Percentiles rank a stretch among this genome's conserved stretches.
Evolutionary conservation across 371 early-diverging fungal genomes (phyloP).

Genomic region (Rhizopus arrhizus): DNA sequence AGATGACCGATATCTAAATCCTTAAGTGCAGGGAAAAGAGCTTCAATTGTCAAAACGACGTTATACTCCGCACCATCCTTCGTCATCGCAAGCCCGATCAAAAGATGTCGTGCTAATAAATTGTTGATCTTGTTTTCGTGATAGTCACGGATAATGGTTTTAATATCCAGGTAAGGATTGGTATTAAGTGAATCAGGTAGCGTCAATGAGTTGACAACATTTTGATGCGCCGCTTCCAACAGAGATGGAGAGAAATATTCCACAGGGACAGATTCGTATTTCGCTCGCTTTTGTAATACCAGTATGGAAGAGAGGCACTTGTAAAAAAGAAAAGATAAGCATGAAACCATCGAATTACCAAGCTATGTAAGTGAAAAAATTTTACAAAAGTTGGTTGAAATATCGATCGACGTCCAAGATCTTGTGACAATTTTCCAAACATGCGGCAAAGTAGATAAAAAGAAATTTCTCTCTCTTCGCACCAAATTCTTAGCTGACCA

Average conservation of each 20-base stretch:
- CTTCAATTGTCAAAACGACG: slow-evolving; percentile 3
- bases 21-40: slow-evolving; percentile 3
- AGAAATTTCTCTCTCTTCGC: no score
- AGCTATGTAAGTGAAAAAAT: not conserved
- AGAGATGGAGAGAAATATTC: slow-evolving; percentile 3
- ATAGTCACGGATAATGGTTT: slow-evolving; percentile 4
- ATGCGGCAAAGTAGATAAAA: no score
- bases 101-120: slow-evolving; percentile 1
- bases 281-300: not conserved
- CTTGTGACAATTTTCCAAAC: slow-evolving; percentile 2
- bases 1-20: slow-evolving; percentile 1
- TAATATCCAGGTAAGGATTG: slow-evolving; percentile 2
- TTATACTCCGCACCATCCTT: not conserved
- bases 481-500: no score
- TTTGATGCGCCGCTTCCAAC: slow-evolving; percentile 2
- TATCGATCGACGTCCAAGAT: slow-evolving; percentile 1
- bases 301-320: not conserved
- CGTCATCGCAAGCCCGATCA: slow-evolving; percentile 4
- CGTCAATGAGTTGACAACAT: not conserved
- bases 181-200: slow-evolving; percentile 2
- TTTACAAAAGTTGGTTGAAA: slow-evolving; percentile 1
- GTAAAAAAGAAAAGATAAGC: slow-evolving; percentile 1
- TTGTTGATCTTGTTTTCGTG: slow-evolving; percentile 5
- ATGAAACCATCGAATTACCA: not conserved
- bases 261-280: slow-evolving; percentile 1